These are phyloP conservation scores for Didymella arachidicola DNA, from an alignment of 2,329 filamentous ascomycete species.

Conservation along the genomic window DNA sequence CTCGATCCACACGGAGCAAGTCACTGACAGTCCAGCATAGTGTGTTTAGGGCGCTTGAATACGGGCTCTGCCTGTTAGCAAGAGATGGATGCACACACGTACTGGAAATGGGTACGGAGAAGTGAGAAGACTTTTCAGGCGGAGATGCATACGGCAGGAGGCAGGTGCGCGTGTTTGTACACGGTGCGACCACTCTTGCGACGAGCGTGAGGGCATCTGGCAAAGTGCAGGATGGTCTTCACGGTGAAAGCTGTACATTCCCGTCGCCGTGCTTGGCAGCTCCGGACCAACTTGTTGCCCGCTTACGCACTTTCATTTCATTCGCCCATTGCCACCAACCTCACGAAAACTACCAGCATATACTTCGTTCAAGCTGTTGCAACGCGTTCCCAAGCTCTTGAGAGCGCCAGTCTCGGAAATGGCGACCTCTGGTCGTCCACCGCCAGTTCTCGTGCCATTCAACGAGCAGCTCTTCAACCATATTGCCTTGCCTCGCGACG, in stretches of 20 bases:
- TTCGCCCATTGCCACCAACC: not conserved
- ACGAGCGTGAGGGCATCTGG: not conserved
- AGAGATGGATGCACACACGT: not conserved
- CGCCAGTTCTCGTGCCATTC: conserved; percentile 18
- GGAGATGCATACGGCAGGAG: not conserved
- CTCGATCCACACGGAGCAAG: not conserved
- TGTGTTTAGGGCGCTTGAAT: not conserved
- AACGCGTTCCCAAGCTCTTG: not conserved
- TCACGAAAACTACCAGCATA: not conserved
- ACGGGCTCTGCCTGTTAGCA: not conserved
- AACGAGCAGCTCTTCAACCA: conserved; percentile 47
- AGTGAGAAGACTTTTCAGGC: not conserved
- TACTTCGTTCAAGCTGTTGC: not conserved
- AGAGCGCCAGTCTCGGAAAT: conserved; percentile 23
- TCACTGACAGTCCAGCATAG: not conserved
- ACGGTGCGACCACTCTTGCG: not conserved
- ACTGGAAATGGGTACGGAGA: not conserved
- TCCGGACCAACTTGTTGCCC: conserved; percentile 2
- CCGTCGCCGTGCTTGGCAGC: conserved; percentile 17
- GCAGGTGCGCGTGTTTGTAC: not conserved
- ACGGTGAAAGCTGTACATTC: conserved; percentile 14
- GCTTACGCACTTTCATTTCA: conserved; percentile 10
- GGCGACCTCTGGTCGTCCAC: conserved; percentile 16
- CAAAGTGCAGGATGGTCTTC: not conserved
- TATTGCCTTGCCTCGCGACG: conserved; percentile 49